Evolutionary conservation across 495 filamentous ascomycete genomes (phyloP).

Genomic region (Penicillium nucicola): DNA sequence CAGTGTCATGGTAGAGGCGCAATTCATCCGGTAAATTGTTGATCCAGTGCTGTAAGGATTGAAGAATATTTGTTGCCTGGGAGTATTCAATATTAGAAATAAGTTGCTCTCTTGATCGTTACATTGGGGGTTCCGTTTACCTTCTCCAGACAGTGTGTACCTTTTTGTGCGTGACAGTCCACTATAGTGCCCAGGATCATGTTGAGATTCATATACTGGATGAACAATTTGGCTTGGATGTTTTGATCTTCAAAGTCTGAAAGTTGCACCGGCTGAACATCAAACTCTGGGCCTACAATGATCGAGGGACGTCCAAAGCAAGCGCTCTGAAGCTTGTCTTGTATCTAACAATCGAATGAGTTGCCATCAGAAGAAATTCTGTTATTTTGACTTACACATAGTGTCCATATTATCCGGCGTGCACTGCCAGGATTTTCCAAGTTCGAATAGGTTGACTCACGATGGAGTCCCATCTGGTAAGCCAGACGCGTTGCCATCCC

Average conservation of each 20-base stretch:
- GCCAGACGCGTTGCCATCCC: constrained; percentile 8
- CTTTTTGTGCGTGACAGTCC: neutral
- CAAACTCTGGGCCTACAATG: neutral
- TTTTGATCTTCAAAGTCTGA: neutral
- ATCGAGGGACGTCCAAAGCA: constrained; percentile 4
- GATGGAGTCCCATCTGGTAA: constrained; percentile 11
- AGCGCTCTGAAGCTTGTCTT: constrained; percentile 3
- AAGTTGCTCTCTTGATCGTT: too few relatives aligned
- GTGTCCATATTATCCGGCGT: constrained; percentile 7
- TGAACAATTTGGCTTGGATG: neutral
- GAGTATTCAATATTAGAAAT: neutral
- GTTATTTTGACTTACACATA: neutral
- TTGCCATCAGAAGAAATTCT: too few relatives aligned
- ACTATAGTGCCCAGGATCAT: constrained; percentile 3
- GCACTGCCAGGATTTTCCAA: constrained; percentile 5
- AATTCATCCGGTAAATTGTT: neutral
- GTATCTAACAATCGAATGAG: neutral
- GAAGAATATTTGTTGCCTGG: neutral
- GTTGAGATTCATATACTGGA: constrained; percentile 4
- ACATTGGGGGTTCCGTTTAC: neutral
- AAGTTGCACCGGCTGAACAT: neutral
- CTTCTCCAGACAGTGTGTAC: neutral
- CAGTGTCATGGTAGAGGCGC: neutral
- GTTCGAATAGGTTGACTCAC: constrained; percentile 3
- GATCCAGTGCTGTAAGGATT: constrained; percentile 4